phyloP scores from a whole-genome alignment of 2,329 filamentous ascomycete species.

The Pseudogymnoascus sp. region DNA sequence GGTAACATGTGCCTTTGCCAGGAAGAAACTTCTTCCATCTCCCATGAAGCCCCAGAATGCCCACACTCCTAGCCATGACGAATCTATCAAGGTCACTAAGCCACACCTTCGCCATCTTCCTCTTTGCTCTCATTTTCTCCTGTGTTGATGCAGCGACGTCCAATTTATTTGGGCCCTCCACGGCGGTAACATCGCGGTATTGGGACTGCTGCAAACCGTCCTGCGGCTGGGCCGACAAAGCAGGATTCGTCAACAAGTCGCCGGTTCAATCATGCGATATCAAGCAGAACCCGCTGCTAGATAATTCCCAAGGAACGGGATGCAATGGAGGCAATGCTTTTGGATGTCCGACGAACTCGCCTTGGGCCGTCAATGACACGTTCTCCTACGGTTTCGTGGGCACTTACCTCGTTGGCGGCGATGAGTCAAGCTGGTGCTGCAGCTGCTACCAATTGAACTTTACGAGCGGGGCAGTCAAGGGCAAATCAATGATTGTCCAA shows the following conservation, averaged over 20 bases:
- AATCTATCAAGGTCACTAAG: neutral
- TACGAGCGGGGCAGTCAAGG: constrained; percentile 43
- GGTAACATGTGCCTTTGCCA: constrained; percentile 5
- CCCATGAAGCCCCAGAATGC: constrained; percentile 7
- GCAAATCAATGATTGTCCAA: constrained; percentile 54
- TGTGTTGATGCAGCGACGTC: neutral
- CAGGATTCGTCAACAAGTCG: constrained; percentile 34
- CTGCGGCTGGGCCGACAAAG: constrained; percentile 54
- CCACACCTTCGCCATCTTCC: neutral
- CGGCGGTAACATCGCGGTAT: constrained; percentile 34
- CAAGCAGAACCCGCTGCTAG: constrained; percentile 45
- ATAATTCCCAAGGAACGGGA: constrained; percentile 42
- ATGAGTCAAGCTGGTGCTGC: constrained; percentile 42
- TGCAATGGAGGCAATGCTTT: constrained; percentile 47
- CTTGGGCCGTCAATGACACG: constrained; percentile 43
- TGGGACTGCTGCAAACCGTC: constrained; percentile 68
- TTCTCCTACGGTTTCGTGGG: constrained; percentile 48
- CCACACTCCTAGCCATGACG: constrained; percentile 1
- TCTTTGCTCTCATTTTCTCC: neutral
- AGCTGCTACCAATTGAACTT: constrained; percentile 55
- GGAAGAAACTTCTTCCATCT: constrained; percentile 7
- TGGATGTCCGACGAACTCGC: constrained; percentile 45
- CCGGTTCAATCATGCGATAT: constrained; percentile 50
- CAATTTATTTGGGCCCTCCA: neutral
- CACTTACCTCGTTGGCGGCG: constrained; percentile 37